phyloP scores from a whole-genome alignment of 2,329 filamentous ascomycete genomes.

The Penicillium sclerotiorum region DNA sequence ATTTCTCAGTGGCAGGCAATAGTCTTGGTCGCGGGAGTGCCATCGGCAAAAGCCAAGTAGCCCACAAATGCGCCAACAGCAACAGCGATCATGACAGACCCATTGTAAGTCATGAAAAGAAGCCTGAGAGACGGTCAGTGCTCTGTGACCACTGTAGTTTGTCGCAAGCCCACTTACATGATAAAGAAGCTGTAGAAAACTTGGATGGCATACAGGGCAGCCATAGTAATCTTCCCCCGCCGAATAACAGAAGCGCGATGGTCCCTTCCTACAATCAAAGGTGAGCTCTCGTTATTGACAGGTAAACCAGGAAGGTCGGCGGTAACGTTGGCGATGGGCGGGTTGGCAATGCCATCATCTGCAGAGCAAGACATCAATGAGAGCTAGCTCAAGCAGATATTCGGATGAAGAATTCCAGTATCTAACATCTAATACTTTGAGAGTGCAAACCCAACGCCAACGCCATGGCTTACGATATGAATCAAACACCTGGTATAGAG shows the following conservation, averaged over 20 bases:
- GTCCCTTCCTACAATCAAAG: slow-evolving; percentile 72
- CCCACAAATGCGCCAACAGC: slow-evolving; percentile 86
- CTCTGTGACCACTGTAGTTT: neutral
- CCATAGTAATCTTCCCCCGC: slow-evolving; percentile 76
- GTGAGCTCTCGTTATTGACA: slow-evolving; percentile 62
- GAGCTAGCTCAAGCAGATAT: slow-evolving; percentile 25
- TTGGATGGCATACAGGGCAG: slow-evolving; percentile 82
- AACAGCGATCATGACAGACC: slow-evolving; percentile 93
- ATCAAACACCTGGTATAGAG: neutral
- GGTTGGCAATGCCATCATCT: slow-evolving; percentile 40
- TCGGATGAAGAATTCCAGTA: slow-evolving; percentile 1
- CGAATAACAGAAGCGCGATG: slow-evolving; percentile 63
- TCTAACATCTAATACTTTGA: neutral
- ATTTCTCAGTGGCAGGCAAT: slow-evolving; percentile 81
- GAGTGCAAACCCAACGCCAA: slow-evolving; percentile 5
- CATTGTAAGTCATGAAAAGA: slow-evolving; percentile 99
- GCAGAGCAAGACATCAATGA: slow-evolving; percentile 33
- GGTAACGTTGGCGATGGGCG: slow-evolving; percentile 29
- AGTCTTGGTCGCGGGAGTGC: slow-evolving; percentile 73
- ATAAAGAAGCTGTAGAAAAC: slow-evolving; percentile 99
- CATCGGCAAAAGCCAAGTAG: slow-evolving; percentile 77
- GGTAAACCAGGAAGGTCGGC: slow-evolving; percentile 17
- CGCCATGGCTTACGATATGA: neutral
- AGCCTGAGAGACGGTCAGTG: slow-evolving; percentile 64
- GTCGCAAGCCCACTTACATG: slow-evolving; percentile 69